Conservation (phyloP, 495 filamentous ascomycete genomes). For the Hyphodiscus hymeniophilus region DNA sequence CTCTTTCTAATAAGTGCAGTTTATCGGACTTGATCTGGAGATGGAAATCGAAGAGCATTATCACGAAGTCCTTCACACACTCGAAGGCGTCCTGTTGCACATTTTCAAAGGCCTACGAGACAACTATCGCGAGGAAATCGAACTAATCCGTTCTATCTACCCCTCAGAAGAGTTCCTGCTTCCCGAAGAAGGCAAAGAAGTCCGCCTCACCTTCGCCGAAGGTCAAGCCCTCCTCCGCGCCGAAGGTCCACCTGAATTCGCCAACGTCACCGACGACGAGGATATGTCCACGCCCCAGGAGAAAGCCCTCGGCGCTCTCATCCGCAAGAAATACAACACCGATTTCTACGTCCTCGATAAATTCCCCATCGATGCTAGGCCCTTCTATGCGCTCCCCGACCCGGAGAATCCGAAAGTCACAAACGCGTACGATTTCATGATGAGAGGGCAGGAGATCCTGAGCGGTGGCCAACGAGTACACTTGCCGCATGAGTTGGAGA, state of each 20-base stretch:
- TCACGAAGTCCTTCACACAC: conserved; percentile 71
- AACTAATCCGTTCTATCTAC: conserved; percentile 55
- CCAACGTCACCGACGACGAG: conserved; percentile 62
- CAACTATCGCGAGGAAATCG: conserved; percentile 61
- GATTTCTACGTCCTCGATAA: conserved; percentile 93
- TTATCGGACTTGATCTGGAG: conserved; percentile 94
- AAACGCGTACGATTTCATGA: conserved; percentile 90
- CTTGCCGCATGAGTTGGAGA: conserved; percentile 58
- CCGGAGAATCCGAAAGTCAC: conserved; percentile 56
- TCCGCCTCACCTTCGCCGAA: conserved; percentile 78
- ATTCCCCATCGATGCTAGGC: conserved; percentile 76
- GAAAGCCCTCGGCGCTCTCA: conserved; percentile 79
- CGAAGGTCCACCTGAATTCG: conserved; percentile 63
- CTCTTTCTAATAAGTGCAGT: conserved; percentile 34
- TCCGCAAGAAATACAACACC: conserved; percentile 74
- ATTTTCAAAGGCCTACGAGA: conserved; percentile 75
- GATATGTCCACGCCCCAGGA: conserved; percentile 80
- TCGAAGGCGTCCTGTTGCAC: conserved; percentile 78
- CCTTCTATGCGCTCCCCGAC: conserved; percentile 86
- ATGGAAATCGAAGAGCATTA: conserved; percentile 90
- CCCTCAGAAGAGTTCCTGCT: conserved; percentile 46
- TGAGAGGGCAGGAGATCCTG: conserved; percentile 87
- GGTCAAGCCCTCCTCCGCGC: conserved; percentile 74
- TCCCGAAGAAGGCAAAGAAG: conserved; percentile 60
- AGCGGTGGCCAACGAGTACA: conserved; percentile 83